Evolutionary conservation across 2,329 filamentous ascomycete species (phyloP).

Genomic region (Tolypocladium ophioglossoides): DNA sequence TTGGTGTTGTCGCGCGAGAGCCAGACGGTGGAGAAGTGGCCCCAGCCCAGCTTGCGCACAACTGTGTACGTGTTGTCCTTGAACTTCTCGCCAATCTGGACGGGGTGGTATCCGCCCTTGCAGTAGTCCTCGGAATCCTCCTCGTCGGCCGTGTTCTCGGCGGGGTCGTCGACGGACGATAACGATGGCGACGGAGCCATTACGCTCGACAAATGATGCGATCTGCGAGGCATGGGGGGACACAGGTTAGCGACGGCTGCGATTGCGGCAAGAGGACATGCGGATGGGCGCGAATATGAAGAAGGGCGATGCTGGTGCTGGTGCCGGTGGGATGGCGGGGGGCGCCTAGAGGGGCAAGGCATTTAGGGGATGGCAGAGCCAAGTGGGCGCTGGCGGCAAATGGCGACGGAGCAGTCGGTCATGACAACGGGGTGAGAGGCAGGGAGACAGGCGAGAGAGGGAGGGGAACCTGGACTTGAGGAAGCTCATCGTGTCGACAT

Average conservation of each 20-base stretch:
- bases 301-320: neutral
- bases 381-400: neutral
- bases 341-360: neutral
- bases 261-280: slow-evolving; percentile 4
- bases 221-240: slow-evolving; percentile 24
- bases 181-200: slow-evolving; percentile 67
- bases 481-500: slow-evolving; percentile 32
- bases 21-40: slow-evolving; percentile 98
- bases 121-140: slow-evolving; percentile 99
- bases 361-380: neutral
- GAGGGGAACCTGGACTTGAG: slow-evolving; percentile 31
- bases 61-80: slow-evolving; percentile 96
- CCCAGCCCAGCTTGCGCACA: slow-evolving; percentile 94
- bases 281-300: neutral
- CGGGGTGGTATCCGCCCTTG: slow-evolving; percentile 97
- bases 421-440: neutral
- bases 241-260: slow-evolving; percentile 4
- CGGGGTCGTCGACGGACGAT: slow-evolving; percentile 69
- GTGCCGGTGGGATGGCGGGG: neutral
- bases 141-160: slow-evolving; percentile 92
- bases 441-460: neutral
- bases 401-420: neutral
- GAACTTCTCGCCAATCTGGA: slow-evolving; percentile 89
- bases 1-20: slow-evolving; percentile 72
- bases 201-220: slow-evolving; percentile 44